phyloP scores from a whole-genome alignment of 257 asterid species.

The Fraxinus excelsior region DNA sequence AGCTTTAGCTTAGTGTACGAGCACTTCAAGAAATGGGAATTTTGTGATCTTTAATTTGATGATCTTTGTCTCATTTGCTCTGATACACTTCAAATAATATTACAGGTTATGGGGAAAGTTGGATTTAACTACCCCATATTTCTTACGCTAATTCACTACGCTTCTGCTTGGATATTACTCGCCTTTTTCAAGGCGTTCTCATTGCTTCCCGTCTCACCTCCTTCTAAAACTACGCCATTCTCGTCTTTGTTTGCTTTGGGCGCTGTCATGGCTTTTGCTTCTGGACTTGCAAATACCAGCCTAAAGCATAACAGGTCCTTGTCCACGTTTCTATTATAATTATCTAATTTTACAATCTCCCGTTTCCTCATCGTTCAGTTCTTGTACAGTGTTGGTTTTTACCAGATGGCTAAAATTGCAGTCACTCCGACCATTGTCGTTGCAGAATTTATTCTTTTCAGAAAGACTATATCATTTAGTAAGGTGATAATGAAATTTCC shows the following conservation, averaged over 20 bases:
- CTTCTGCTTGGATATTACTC: slow-evolving; percentile 71
- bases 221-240: slow-evolving; percentile 71
- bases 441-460: slow-evolving; percentile 69
- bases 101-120: slow-evolving; percentile 86
- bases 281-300: slow-evolving; percentile 89
- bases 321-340: background rate
- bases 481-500: slow-evolving; percentile 40
- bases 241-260: slow-evolving; percentile 77
- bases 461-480: slow-evolving; percentile 49
- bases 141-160: slow-evolving; percentile 78
- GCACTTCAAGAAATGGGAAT: background rate
- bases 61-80: background rate
- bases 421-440: slow-evolving; percentile 88
- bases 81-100: background rate
- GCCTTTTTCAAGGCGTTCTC: slow-evolving; percentile 68
- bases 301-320: slow-evolving; percentile 74
- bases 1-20: background rate
- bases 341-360: background rate
- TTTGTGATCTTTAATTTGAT: background rate
- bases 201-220: slow-evolving; percentile 74
- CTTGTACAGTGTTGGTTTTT: slow-evolving; percentile 80
- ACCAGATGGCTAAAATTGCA: slow-evolving; percentile 94
- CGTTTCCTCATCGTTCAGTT: slow-evolving; percentile 37
- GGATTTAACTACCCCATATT: slow-evolving; percentile 88
- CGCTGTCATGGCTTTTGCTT: slow-evolving; percentile 85